Conservation (phyloP, 179 eudicot genomes). For the Drosera spatulata region DNA sequence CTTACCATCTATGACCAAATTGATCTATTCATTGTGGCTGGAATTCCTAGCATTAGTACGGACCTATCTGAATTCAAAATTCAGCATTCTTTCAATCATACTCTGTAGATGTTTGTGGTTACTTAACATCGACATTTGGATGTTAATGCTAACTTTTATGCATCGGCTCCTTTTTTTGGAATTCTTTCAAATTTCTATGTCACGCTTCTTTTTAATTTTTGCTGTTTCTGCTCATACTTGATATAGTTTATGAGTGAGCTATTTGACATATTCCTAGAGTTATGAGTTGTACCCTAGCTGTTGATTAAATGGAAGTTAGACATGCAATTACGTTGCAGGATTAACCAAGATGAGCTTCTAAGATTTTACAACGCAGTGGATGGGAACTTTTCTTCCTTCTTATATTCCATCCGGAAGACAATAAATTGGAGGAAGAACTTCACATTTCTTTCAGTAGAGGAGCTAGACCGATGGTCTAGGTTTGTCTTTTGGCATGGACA, state of each 20-base stretch:
- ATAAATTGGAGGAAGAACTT: conserved; percentile 54
- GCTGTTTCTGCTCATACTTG: no score
- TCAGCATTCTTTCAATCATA: no score
- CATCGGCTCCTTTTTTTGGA: no score
- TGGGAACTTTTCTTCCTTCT: conserved; percentile 39
- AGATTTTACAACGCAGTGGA: conserved; percentile 45
- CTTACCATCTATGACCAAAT: no score
- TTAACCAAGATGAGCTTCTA: conserved; percentile 45
- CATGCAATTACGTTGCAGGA: conserved; percentile 27
- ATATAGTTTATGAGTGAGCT: background rate
- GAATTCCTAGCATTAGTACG: no score
- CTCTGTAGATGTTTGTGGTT: no score
- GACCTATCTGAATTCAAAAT: no score
- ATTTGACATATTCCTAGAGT: background rate
- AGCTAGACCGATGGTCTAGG: conserved; percentile 51
- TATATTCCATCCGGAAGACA: conserved; percentile 50
- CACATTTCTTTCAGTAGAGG: conserved; percentile 32
- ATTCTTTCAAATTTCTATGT: no score
- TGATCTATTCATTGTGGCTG: no score
- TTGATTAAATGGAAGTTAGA: background rate
- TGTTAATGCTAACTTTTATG: no score
- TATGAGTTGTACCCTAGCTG: background rate
- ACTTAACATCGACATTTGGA: no score
- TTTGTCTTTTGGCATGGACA: conserved; percentile 63
- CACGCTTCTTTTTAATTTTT: no score